phyloP scores from a whole-genome alignment of 1,284 basidiomycete species.

The Leccinum fuscescens region DNA sequence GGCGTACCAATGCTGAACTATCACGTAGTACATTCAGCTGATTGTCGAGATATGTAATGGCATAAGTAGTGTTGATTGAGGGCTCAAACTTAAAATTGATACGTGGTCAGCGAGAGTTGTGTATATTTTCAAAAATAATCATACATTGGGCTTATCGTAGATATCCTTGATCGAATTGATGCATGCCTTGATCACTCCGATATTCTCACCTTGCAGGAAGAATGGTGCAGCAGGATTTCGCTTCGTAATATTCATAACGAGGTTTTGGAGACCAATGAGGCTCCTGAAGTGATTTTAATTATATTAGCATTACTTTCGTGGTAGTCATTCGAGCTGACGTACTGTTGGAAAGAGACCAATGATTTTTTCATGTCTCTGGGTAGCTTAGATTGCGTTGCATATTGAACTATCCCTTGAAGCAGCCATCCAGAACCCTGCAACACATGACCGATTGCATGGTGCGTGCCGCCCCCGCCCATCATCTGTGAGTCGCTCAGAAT shows the following conservation, averaged over 20 bases:
- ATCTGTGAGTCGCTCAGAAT: slow-evolving; percentile 2
- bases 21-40: slow-evolving; percentile 3
- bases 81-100: slow-evolving; percentile 5
- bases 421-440: slow-evolving; percentile 19
- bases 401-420: slow-evolving; percentile 13
- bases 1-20: slow-evolving; percentile 1
- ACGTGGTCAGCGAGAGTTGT: neutral
- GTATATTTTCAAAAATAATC: neutral
- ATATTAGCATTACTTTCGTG: neutral
- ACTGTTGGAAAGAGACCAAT: neutral
- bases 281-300: slow-evolving; percentile 7
- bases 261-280: slow-evolving; percentile 9
- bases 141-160: slow-evolving; percentile 13
- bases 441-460: slow-evolving; percentile 18
- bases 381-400: neutral
- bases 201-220: slow-evolving; percentile 13
- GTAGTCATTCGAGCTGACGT: neutral
- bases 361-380: neutral
- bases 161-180: slow-evolving; percentile 11
- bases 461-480: slow-evolving; percentile 13
- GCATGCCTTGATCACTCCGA: slow-evolving; percentile 11
- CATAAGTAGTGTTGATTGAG: slow-evolving; percentile 3
- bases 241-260: slow-evolving; percentile 11
- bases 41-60: slow-evolving; percentile 11
- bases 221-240: slow-evolving; percentile 9